A percentile compares a stretch with the other conserved stretches of the same genome.
Conservation (phyloP, 768 basidiomycete genomes). For the Xanthoconium purpureum region DNA sequence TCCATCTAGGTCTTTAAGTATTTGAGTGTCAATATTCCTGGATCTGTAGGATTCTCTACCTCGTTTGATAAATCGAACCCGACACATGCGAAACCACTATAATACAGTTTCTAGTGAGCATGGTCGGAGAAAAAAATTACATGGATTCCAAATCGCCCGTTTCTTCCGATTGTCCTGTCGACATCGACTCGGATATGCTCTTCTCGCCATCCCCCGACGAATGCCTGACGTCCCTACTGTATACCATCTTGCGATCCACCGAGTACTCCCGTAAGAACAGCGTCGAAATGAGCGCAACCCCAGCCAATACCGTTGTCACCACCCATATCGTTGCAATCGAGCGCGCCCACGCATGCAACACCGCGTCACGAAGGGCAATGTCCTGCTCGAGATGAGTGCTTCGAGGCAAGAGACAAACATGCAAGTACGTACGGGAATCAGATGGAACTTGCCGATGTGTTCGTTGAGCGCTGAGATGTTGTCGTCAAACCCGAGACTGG, state of each 20-base stretch:
- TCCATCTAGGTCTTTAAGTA: too few species aligned
- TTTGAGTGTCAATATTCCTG: too few species aligned
- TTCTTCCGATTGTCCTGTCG: too few species aligned
- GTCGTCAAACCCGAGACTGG: conserved; percentile 29
- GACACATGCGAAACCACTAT: too few species aligned
- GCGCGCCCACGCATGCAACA: conserved; percentile 61
- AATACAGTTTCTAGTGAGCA: too few species aligned
- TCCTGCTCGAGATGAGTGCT: conserved; percentile 37
- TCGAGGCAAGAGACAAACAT: not conserved
- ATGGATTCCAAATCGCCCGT: too few species aligned
- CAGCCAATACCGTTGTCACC: conserved; percentile 56
- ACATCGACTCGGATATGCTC: not conserved
- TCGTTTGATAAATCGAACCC: too few species aligned
- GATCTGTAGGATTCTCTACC: too few species aligned
- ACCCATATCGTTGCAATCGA: conserved; percentile 66
- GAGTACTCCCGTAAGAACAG: conserved; percentile 60
- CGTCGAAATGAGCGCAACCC: conserved; percentile 47
- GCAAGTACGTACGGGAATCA: conserved; percentile 11
- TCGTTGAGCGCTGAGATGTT: conserved; percentile 42
- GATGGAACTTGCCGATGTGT: conserved; percentile 41
- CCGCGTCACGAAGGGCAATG: conserved; percentile 41
- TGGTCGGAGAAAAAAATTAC: too few species aligned
- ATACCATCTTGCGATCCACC: conserved; percentile 49
- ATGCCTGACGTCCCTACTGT: conserved; percentile 23
- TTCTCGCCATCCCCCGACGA: conserved; percentile 17